phyloP scores from a whole-genome alignment of 805 yeast species.

The Ogataea paraovalis region DNA sequence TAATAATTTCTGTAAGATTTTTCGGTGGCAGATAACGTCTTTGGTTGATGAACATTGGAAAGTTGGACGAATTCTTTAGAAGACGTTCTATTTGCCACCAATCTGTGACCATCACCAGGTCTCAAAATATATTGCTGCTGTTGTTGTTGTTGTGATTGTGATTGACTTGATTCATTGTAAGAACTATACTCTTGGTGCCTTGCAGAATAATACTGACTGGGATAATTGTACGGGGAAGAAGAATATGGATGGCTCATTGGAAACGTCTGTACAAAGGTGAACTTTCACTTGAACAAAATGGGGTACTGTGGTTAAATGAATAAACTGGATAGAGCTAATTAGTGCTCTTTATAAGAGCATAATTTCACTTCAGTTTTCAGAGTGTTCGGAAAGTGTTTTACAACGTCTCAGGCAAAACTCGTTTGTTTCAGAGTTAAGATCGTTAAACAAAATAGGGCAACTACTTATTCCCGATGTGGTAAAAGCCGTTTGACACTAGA shows the following conservation, averaged over 20 bases:
- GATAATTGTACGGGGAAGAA: background rate
- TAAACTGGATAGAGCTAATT: no score
- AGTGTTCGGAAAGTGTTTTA: no score
- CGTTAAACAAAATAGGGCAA: no score
- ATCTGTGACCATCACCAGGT: constrained; percentile 23
- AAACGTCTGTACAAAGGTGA: background rate
- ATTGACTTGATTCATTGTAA: background rate
- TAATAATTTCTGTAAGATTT: constrained; percentile 5
- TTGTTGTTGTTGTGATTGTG: background rate
- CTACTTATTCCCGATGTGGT: no score
- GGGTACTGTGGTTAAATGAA: no score
- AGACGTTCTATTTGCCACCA: constrained; percentile 21
- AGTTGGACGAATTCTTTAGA: constrained; percentile 9
- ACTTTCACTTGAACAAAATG: no score
- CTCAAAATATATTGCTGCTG: constrained; percentile 2
- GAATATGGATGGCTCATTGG: constrained; percentile 1
- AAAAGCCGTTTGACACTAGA: no score
- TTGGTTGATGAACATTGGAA: background rate
- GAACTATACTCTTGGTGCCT: background rate
- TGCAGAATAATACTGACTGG: background rate
- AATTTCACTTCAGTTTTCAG: background rate
- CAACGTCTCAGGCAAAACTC: no score
- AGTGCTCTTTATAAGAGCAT: no score
- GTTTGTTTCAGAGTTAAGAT: no score
- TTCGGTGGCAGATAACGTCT: background rate